Evolutionary conservation across 352 stramenopile genomes (phyloP).

Genomic region (Bremia lactucae): DNA sequence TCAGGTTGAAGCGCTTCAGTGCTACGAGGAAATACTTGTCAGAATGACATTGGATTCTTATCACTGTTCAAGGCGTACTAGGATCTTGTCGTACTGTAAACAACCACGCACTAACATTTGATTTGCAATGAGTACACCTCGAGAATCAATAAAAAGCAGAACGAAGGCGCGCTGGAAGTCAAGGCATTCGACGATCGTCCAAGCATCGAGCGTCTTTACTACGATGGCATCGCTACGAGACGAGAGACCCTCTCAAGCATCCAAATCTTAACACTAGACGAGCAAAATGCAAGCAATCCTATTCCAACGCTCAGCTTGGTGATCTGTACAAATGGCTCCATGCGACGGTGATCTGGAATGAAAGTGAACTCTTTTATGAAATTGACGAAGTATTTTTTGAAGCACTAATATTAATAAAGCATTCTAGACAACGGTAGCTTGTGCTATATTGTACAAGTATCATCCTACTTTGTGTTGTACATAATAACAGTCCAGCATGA

Average conservation of each 20-base stretch:
- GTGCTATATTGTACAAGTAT: too few relatives aligned
- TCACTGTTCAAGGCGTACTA: conserved; percentile 89
- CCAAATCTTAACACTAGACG: conserved; percentile 16
- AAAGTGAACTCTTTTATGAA: conserved; percentile 75
- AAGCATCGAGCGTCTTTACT: conserved; percentile 80
- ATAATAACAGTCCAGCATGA: conserved; percentile 11
- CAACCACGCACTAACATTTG: conserved; percentile 65
- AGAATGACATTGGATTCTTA: conserved; percentile 72
- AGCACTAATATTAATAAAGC: conserved; percentile 1
- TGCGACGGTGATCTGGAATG: conserved; percentile 81
- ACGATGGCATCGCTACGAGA: conserved; percentile 84
- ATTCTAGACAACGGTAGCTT: too few relatives aligned
- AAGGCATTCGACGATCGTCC: conserved; percentile 21
- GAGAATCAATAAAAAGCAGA: conserved; percentile 72
- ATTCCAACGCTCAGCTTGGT: conserved; percentile 83
- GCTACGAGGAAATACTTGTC: conserved; percentile 54
- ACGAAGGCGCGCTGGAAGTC: conserved; percentile 13
- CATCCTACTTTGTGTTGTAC: too few relatives aligned
- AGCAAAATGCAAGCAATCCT: conserved; percentile 41
- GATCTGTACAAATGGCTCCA: conserved; percentile 83
- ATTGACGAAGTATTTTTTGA: background rate
- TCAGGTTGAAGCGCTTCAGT: conserved; percentile 52
- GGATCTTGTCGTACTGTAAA: conserved; percentile 83
- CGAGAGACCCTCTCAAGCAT: conserved; percentile 70
- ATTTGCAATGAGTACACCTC: conserved; percentile 90